Base-by-base conservation (phyloP, 2,329 filamentous ascomycete genomes). In the Penicillium sp. region DNA sequence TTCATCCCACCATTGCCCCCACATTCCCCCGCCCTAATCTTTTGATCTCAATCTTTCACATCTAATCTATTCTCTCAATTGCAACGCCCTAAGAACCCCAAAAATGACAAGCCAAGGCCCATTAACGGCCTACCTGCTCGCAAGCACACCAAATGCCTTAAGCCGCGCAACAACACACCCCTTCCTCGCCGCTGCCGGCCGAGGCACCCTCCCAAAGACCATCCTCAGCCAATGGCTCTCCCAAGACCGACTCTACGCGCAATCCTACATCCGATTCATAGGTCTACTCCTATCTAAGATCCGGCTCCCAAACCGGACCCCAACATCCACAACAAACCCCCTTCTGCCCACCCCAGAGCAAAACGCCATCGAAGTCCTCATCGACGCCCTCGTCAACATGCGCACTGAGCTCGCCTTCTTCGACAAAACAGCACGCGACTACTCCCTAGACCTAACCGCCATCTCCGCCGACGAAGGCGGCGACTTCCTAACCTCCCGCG, bases 171-270 rank as follows among this genome's bases (percentile, higher is more conserved):
- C 87, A 0, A 84, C 86, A 56, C 81, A 85, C 50, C 78, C 83
- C 0, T 90, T 91, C 72, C 82, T 91, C 47, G 77, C 76, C 10
- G 79, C 83, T 44, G 87, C 87, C 6, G 86, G 86, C 13, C 76
- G 79, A 51, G 87, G 88, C 19, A 81, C 79, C 0, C 74, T 88
- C 16, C 74, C 81, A 16, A 83, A 83, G 45, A 65, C 76, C 0
- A 72, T 78, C 1, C 75, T 90, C 10, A 80, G 81, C 18, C 78
- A 80, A 68, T 91, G 88, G 88, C 82, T 91, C 40, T 82, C 84
- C 11, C 87, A 89, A 70, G 87, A 90, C 70, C 78, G 84, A 8
- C 81, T 90, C 55, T 88, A 90, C 71, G 84, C 87, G 32, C 85
- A 88, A 59, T 82, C 83, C 47, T 89, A 90, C 71, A 81, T 89